phyloP scores from a whole-genome alignment of 345 rosid species.

The Cochlearia excelsa region DNA sequence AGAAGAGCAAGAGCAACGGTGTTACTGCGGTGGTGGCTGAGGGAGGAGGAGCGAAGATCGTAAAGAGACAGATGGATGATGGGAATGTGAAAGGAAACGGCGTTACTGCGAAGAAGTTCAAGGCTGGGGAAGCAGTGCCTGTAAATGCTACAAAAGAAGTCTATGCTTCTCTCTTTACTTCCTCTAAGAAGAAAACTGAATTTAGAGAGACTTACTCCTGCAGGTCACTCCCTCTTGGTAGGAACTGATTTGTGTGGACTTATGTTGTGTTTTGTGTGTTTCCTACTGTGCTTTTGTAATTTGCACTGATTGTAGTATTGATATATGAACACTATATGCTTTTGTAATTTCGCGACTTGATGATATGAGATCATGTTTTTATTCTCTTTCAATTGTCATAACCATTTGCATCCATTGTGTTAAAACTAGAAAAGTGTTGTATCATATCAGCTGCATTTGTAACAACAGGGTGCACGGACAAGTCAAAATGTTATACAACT shows the following conservation, averaged over 20 bases:
- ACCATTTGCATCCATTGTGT: not conserved
- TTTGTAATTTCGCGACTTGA: conserved; percentile 1
- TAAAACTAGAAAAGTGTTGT: not conserved
- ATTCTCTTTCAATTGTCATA: not conserved
- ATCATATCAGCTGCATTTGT: conserved; percentile 11
- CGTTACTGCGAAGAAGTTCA: conserved; percentile 52
- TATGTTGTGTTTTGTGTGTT: not conserved
- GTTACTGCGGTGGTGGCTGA: conserved; percentile 25
- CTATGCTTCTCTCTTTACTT: conserved; percentile 85
- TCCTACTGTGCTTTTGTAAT: conserved; percentile 14
- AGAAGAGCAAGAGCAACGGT: conserved; percentile 51
- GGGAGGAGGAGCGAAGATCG: conserved; percentile 45
- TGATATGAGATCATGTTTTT: not conserved
- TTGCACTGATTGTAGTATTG: conserved; percentile 6
- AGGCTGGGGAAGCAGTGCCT: conserved; percentile 61
- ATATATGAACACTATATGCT: conserved; percentile 2
- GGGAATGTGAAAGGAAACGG: conserved; percentile 48
- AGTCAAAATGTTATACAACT: conserved; percentile 4
- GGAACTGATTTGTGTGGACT: conserved; percentile 49
- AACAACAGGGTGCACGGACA: conserved; percentile 15
- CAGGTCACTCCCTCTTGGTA: conserved; percentile 81
- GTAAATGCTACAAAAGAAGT: conserved; percentile 79
- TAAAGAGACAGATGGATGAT: conserved; percentile 44
- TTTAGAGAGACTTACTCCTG: conserved; percentile 80
- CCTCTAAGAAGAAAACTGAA: conserved; percentile 63